Evolutionary conservation across 164 flowering plant species (phyloP), one percentile per base, ranked within the genome.

Genomic region (Umbilicus rupestris): DNA sequence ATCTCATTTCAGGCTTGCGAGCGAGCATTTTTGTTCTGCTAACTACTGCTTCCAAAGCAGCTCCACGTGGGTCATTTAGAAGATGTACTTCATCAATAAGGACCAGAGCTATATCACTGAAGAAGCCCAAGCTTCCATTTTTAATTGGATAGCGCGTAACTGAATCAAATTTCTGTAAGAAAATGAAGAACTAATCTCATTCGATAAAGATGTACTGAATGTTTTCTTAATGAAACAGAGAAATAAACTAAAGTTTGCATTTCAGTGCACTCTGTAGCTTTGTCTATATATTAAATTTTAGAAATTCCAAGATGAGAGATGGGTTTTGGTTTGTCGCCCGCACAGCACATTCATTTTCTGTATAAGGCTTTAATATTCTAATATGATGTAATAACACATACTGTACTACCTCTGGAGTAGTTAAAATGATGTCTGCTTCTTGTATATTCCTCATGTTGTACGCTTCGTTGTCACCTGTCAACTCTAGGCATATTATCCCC

Each of bases 71-170:
- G 74, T 95, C 99, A 80, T 86, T 95, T 73, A 95, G 78, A 39
- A 92, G 76, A 80, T 95, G 99, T 80, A 95, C 99, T 81, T 95
- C 99, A 81, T 95, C 99, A 74, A 95, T 86, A n/a, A 94, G 94
- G 62, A 94, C 73, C 73, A 94, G 97, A 37, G 89, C 87, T 78
- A 95, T 92, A 68, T 95, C 99, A 73, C 97, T 84, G 75, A 92
- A 91, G 70, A 89, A 92, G 76, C 96, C 82, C 82, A 95, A 77
- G 64, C 99, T 92, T 60, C 97, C 97, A 83, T 85, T 93, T 70
- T 82, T 83, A 72, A 89, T 83, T 70, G 88, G 84, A 74, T 82
- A 87, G 55, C 96, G 86, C 66, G 92, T 88, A 64, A 92, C 96
- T 24, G 97, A 87, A 83, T 92, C 97, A 82, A 95, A 95, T 76